Percentiles rank a stretch among this genome's conserved stretches.
Evolutionary conservation across 257 asterid species (phyloP).

Genomic region (Solanum pimpinellifolium): DNA sequence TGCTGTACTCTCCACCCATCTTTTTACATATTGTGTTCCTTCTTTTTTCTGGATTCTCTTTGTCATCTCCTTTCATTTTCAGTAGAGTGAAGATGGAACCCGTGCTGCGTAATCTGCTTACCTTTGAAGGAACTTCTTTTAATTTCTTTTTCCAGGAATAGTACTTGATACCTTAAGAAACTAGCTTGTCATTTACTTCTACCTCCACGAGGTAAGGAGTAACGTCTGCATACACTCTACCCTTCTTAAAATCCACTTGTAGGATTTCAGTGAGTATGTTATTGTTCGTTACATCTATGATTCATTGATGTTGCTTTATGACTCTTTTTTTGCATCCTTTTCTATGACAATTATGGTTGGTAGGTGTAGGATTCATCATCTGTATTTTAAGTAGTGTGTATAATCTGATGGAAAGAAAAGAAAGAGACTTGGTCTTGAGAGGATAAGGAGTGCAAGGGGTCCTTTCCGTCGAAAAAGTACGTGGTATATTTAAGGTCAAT

Average conservation of each 20-base stretch:
- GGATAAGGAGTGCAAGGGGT: background rate
- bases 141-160: background rate
- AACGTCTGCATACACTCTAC: background rate
- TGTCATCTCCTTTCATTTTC: background rate
- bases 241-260: background rate
- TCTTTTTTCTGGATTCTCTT: background rate
- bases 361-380: background rate
- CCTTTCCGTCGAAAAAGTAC: too few species aligned
- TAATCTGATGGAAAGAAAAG: background rate
- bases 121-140: background rate
- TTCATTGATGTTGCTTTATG: background rate
- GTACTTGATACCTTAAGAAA: background rate
- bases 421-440: background rate
- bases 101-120: background rate
- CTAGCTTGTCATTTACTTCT: background rate
- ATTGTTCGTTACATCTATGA: background rate
- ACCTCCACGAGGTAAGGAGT: background rate
- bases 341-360: background rate
- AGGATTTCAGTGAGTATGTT: background rate
- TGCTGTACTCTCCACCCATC: background rate
- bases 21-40: background rate
- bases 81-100: background rate
- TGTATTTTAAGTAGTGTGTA: background rate
- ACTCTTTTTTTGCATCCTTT: background rate
- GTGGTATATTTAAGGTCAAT: background rate